Evolutionary conservation across 306 rosid genomes (phyloP).

Genomic region (Carpinus viminea): DNA sequence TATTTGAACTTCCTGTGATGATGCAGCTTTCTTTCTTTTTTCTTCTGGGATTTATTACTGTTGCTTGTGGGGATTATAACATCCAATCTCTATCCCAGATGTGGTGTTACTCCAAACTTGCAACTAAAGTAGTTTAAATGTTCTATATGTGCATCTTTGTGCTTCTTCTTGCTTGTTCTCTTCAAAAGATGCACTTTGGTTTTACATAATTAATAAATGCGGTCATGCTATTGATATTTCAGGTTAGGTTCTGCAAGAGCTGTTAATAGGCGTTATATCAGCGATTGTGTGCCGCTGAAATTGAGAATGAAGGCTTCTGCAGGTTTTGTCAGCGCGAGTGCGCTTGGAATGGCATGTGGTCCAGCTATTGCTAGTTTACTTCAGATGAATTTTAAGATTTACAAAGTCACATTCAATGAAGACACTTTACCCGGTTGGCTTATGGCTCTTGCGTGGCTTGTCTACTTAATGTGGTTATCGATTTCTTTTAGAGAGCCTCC

Average conservation of each 20-base stretch:
- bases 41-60: not conserved
- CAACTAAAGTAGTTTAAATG: not conserved
- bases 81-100: not conserved
- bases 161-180: not conserved
- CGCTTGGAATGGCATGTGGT: constrained; percentile 64
- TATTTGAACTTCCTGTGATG: not conserved
- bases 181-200: not conserved
- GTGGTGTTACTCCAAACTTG: not conserved
- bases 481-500: constrained; percentile 47
- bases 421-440: constrained; percentile 58
- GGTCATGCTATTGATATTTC: constrained; percentile 13
- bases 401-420: constrained; percentile 45
- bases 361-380: constrained; percentile 55
- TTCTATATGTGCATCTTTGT: not conserved
- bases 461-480: constrained; percentile 44
- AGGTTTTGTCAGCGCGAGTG: constrained; percentile 86
- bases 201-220: constrained; percentile 6
- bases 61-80: not conserved
- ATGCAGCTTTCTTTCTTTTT: not conserved
- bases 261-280: constrained; percentile 52
- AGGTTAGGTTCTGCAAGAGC: constrained; percentile 63
- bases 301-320: constrained; percentile 55
- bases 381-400: constrained; percentile 47
- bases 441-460: constrained; percentile 54
- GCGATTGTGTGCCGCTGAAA: constrained; percentile 50